These are phyloP conservation scores for Aegilops tauschii DNA, from an alignment of 176 grass and related monocot genomes.

Conservation along the genomic window DNA sequence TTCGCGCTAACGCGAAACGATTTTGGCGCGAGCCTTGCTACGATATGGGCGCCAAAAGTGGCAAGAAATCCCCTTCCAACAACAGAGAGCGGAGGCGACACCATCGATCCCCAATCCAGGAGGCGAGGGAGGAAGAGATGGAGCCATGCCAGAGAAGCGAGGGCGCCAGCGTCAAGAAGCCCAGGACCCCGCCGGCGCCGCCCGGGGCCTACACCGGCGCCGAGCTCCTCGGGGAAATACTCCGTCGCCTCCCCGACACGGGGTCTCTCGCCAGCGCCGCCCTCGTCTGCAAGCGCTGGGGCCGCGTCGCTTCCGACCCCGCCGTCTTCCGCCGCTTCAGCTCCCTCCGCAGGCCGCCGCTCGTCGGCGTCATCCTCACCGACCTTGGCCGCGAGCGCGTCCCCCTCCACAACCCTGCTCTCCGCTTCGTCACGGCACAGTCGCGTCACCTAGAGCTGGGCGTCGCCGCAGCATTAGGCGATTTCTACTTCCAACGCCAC, in stretches of 20 bases:
- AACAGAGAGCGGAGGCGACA: too few species aligned
- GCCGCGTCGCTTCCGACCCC: slow-evolving; percentile 5
- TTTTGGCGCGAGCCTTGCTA: too few species aligned
- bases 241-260: slow-evolving; percentile 26
- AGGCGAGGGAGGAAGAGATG: background rate
- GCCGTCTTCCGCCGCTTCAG: background rate
- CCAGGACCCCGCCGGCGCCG: background rate
- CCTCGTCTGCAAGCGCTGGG: slow-evolving; percentile 9
- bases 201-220: too few species aligned
- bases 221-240: background rate
- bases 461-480: background rate
- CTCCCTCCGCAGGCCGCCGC: background rate
- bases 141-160: background rate
- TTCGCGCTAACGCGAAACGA: too few species aligned
- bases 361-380: slow-evolving; percentile 9
- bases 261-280: slow-evolving; percentile 3
- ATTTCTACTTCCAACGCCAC: background rate
- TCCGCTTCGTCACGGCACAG: background rate
- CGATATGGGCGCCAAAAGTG: too few species aligned
- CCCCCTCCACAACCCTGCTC: background rate
- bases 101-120: too few species aligned
- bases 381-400: background rate
- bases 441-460: background rate
- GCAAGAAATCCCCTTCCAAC: too few species aligned
- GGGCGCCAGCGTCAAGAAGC: background rate